Evolutionary conservation across 1,139 yeast species (phyloP).

Genomic region (Hemisphaericaspora lyxosophila): DNA sequence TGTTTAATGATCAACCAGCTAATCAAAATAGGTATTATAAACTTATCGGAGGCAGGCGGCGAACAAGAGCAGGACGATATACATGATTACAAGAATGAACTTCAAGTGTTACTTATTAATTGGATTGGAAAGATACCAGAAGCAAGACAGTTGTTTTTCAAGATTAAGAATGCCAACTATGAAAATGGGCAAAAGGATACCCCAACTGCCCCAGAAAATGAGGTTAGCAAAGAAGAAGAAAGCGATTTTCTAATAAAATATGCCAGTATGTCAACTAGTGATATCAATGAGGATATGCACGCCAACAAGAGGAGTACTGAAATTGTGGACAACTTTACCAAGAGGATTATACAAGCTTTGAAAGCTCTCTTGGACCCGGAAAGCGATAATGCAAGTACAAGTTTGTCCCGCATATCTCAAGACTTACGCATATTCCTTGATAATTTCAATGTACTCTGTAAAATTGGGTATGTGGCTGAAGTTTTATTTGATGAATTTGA

Average conservation of each 20-base stretch:
- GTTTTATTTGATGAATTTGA: conserved; percentile 28
- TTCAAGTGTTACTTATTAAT: conserved; percentile 56
- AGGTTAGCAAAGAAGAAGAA: conserved; percentile 7
- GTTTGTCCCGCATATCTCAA: conserved; percentile 10
- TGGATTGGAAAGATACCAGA: conserved; percentile 56
- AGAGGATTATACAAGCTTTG: conserved; percentile 19
- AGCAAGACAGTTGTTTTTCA: conserved; percentile 41
- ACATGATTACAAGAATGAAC: conserved; percentile 53
- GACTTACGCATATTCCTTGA: conserved; percentile 28
- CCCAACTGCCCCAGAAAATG: neutral
- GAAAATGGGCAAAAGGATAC: conserved; percentile 7
- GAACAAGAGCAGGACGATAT: conserved; percentile 22
- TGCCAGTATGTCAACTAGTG: conserved; percentile 11
- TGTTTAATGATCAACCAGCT: conserved; percentile 62
- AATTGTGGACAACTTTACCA: conserved; percentile 14
- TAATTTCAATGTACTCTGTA: conserved; percentile 31
- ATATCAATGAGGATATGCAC: conserved; percentile 21
- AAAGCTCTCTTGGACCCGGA: conserved; percentile 9
- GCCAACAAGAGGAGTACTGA: conserved; percentile 12
- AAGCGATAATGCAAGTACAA: conserved; percentile 1
- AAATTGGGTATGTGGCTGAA: conserved; percentile 33
- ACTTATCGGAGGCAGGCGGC: conserved; percentile 26
- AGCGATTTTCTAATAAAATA: conserved; percentile 15
- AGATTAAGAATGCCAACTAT: conserved; percentile 24
- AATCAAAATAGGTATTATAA: conserved; percentile 44